phyloP scores from a whole-genome alignment of 1,284 basidiomycete species.

The Pholiota adiposa region DNA sequence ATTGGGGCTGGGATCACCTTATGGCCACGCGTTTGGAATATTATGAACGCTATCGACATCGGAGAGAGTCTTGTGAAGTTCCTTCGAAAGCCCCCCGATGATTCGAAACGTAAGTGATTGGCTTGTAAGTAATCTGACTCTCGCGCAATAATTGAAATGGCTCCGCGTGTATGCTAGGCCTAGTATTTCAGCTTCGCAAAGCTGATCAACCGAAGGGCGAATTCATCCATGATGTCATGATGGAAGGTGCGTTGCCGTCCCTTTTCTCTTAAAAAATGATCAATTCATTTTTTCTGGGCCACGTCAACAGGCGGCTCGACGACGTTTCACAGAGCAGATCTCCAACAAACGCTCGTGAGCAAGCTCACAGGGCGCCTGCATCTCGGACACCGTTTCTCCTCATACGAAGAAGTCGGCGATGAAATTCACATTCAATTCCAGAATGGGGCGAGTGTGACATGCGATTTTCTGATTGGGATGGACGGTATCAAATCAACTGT shows the following conservation, averaged over 20 bases:
- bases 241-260: constrained; percentile 16
- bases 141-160: background rate
- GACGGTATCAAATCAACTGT: constrained; percentile 8
- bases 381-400: background rate
- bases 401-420: background rate
- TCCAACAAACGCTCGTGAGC: constrained; percentile 3
- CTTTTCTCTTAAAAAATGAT: too few relatives aligned
- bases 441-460: background rate
- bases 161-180: background rate
- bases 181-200: constrained; percentile 23
- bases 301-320: constrained; percentile 1
- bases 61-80: constrained; percentile 21
- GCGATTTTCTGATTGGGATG: constrained; percentile 6
- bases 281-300: background rate
- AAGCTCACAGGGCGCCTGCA: background rate
- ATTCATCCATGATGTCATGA: constrained; percentile 17
- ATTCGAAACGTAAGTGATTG: constrained; percentile 8
- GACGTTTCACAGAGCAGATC: constrained; percentile 7
- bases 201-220: constrained; percentile 23
- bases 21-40: constrained; percentile 30
- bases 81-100: constrained; percentile 19
- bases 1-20: constrained; percentile 30
- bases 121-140: background rate
- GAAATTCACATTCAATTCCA: constrained; percentile 1
- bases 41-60: constrained; percentile 26